Percentiles rank a stretch among this genome's conserved stretches.
Conservation (phyloP, 2,329 filamentous ascomycete genomes). For the Fusarium sp. region DNA sequence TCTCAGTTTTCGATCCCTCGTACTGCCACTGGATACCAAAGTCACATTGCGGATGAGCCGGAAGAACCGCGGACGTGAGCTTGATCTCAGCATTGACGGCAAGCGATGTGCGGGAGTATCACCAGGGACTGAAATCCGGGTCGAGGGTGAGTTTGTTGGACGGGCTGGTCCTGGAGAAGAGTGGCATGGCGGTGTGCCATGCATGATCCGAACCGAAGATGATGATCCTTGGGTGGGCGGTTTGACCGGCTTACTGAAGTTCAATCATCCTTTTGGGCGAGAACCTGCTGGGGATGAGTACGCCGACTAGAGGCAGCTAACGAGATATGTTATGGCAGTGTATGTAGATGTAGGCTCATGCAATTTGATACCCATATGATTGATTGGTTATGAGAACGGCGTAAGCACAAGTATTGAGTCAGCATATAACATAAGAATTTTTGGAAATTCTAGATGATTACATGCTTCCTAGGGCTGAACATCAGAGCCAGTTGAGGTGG, state of each 20-base stretch:
- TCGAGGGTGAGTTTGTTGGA: slow-evolving; percentile 86
- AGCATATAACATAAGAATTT: neutral
- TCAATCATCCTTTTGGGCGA: slow-evolving; percentile 92
- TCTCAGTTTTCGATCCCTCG: slow-evolving; percentile 90
- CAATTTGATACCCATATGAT: slow-evolving; percentile 37
- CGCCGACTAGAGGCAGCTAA: slow-evolving; percentile 37
- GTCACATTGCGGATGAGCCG: slow-evolving; percentile 85
- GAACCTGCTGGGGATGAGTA: slow-evolving; percentile 51
- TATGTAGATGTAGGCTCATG: slow-evolving; percentile 13
- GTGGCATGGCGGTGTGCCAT: slow-evolving; percentile 87
- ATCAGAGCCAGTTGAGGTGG: neutral
- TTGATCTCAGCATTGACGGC: slow-evolving; percentile 85
- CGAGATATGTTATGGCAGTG: slow-evolving; percentile 1
- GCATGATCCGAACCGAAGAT: slow-evolving; percentile 80
- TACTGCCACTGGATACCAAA: slow-evolving; percentile 86
- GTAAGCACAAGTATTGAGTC: neutral
- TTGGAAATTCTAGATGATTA: neutral
- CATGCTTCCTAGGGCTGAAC: slow-evolving; percentile 11
- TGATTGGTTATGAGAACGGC: slow-evolving; percentile 1
- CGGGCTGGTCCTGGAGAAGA: slow-evolving; percentile 56
- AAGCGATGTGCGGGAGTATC: slow-evolving; percentile 75
- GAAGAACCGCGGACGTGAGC: slow-evolving; percentile 80
- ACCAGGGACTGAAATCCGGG: slow-evolving; percentile 85
- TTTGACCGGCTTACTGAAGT: slow-evolving; percentile 92
- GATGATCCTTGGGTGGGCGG: slow-evolving; percentile 98